Evolutionary conservation across 1,284 basidiomycete species (phyloP), one percentile per base, ranked within the genome.

Genomic region (Abortiporus biennis): DNA sequence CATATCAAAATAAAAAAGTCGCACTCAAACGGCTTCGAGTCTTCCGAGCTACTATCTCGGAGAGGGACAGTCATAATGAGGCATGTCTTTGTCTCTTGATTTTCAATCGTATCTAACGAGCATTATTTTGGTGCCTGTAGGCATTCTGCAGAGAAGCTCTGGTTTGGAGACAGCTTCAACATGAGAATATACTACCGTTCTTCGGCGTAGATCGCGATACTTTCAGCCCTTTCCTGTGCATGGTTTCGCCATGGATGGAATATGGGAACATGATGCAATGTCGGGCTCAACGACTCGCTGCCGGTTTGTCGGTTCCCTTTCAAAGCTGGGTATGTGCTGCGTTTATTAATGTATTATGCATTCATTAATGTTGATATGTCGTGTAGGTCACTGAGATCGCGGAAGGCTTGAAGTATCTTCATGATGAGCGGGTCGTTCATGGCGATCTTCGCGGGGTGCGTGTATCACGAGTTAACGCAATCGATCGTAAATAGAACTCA

Each of bases 171-270:
- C 45, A 46, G 16, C 36, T 43, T 9, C 13, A 22, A 20, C 45
- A 46, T 25, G 9, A 16, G 21, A 19, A 42, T 24, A 38, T 46
- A 27, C 27, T 42, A 8, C 35, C 35, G 3, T 42, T 46, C 29
- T 30, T 42, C 11, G 45, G 45, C 12, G 24, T 46, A 4, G 45
- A 46, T 23, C 13, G 30, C 15, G 19, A 32, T 9, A 38, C 36
- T 3, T 46, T 46, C 20, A 13, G 21, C 3, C n/a, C n/a, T 15
- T 13, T 17, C 9, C 30, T 31, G 19, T 43, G 40, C 36, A 42
- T 46, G 36, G 45, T 46, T n/a, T 46, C 45, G 5, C 40, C 45
- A 11, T 43, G 34, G 36, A 42, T 46, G 40, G 19, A 16, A 12
- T n/a, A 24, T 9, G 45, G 41, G 3, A 46, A 38, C 22, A 25